Conservation (phyloP, 306 rosid genomes). For the Abrus precatorius region DNA sequence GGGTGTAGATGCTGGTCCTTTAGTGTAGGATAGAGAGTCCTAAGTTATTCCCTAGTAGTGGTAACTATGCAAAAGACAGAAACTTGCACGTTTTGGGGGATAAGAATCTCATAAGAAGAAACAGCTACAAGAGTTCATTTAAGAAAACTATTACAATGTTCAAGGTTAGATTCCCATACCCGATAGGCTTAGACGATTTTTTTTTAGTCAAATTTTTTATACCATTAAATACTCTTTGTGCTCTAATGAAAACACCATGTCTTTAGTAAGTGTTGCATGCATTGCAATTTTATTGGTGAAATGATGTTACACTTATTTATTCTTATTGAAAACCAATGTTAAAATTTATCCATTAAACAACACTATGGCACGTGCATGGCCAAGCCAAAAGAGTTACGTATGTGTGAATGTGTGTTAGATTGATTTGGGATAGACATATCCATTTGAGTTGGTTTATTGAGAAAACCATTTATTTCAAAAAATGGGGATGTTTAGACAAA, state of each 20-base stretch:
- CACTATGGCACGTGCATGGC: too few relatives aligned
- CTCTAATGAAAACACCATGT: background rate
- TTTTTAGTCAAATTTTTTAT: background rate
- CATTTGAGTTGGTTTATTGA: background rate
- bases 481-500: slow-evolving; percentile 1
- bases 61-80: slow-evolving; percentile 4
- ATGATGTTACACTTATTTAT: too few relatives aligned
- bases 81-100: background rate
- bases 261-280: background rate
- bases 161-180: background rate
- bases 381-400: too few relatives aligned
- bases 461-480: slow-evolving; percentile 1
- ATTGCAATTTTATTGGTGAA: background rate
- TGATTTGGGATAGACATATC: background rate
- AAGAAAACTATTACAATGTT: background rate
- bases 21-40: slow-evolving; percentile 5
- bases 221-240: background rate
- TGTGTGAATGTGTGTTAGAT: too few relatives aligned
- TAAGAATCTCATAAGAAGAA: slow-evolving; percentile 12
- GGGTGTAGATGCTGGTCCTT: slow-evolving; percentile 33
- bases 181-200: background rate
- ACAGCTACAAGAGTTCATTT: too few relatives aligned
- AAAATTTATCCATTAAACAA: too few relatives aligned
- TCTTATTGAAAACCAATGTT: too few relatives aligned
- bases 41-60: background rate